phyloP scores from a whole-genome alignment of 768 basidiomycete species.

The Podaxis sp. region DNA sequence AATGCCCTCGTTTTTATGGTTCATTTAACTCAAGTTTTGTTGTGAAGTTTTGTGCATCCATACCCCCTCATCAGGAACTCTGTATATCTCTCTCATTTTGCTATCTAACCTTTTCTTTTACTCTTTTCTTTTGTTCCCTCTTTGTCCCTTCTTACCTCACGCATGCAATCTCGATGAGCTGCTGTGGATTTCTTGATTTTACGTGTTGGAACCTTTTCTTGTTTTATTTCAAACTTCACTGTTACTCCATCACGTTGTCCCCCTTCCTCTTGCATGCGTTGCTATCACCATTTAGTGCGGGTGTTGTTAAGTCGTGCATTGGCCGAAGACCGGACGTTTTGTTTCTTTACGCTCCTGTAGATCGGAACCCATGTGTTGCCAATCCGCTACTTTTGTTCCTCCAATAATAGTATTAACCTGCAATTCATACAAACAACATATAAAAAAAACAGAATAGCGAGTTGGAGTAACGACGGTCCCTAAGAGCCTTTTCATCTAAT shows the following conservation, averaged over 20 bases:
- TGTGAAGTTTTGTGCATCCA: neutral
- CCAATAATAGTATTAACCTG: neutral
- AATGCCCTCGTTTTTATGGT: neutral
- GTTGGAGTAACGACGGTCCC: neutral
- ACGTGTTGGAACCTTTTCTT: neutral
- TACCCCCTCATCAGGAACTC: neutral
- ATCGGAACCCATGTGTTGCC: neutral
- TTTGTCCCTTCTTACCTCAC: neutral
- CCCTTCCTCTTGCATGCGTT: neutral
- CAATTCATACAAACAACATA: neutral
- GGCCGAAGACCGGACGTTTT: neutral
- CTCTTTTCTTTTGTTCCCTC: neutral
- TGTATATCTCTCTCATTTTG: constrained; percentile 1
- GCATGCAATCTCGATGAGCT: constrained; percentile 11
- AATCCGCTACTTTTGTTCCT: neutral
- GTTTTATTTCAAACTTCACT: neutral
- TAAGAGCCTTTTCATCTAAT: constrained; percentile 34
- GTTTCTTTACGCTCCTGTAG: neutral
- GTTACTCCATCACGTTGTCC: neutral
- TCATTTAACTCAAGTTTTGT: constrained; percentile 8
- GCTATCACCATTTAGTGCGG: constrained; percentile 9
- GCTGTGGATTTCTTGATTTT: constrained; percentile 9
- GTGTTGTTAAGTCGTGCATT: constrained; percentile 12
- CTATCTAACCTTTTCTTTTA: neutral
- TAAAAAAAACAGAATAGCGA: neutral